A percentile compares a stretch with the other conserved stretches of the same genome.
These are phyloP conservation scores for Torulaspora quercuum DNA, from an alignment of 805 yeast genomes.

Conservation along the genomic window DNA sequence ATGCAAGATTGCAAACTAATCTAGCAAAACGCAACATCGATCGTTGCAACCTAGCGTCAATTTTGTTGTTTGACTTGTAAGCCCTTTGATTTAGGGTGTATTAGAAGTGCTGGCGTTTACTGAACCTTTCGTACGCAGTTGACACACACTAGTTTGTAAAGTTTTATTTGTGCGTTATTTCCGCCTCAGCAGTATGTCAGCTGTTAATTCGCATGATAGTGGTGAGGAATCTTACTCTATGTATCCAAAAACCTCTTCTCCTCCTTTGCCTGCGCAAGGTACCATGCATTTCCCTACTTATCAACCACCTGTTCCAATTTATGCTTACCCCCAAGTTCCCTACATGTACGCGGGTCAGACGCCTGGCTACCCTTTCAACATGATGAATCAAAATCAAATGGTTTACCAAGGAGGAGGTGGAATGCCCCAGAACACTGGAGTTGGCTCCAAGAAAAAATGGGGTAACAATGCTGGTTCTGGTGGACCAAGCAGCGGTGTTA, in stretches of 20 bases:
- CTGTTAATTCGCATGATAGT: slow-evolving; percentile 17
- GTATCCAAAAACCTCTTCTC: slow-evolving; percentile 36
- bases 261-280: slow-evolving; percentile 32
- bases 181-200: slow-evolving; percentile 16
- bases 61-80: too few relatives aligned
- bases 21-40: too few relatives aligned
- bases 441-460: slow-evolving; percentile 31
- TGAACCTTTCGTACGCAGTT: too few relatives aligned
- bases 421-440: slow-evolving; percentile 14
- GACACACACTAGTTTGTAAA: too few relatives aligned
- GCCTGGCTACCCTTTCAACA: slow-evolving; percentile 27
- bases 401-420: slow-evolving; percentile 24
- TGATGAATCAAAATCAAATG: slow-evolving; percentile 33
- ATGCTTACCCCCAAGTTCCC: slow-evolving; percentile 30
- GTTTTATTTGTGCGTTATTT: slow-evolving; percentile 1
- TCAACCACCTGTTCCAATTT: slow-evolving; percentile 32
- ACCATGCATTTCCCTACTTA: slow-evolving; percentile 32
- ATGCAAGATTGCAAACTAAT: neutral
- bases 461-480: slow-evolving; percentile 11
- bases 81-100: too few relatives aligned
- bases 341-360: slow-evolving; percentile 31
- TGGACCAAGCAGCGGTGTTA: slow-evolving; percentile 9
- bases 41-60: too few relatives aligned
- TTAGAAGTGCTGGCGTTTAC: too few relatives aligned
- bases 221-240: slow-evolving; percentile 36